A percentile compares a stretch with the other conserved stretches of the same genome.
Conservation (phyloP, 2,329 filamentous ascomycete genomes). For the Corynespora cassiicola region DNA sequence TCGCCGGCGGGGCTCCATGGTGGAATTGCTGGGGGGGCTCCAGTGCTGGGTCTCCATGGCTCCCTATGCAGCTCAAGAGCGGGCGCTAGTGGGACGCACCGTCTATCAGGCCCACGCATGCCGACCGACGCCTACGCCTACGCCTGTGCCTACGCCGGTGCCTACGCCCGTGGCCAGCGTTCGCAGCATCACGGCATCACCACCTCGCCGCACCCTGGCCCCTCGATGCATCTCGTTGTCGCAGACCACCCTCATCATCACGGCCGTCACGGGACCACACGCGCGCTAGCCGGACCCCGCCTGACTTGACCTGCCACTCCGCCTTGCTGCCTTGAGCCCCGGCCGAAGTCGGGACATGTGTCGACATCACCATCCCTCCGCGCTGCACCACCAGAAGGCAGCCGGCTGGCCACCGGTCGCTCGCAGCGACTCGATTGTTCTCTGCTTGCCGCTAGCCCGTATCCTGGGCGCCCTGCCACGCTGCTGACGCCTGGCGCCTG, state of each 20-base stretch:
- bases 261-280: constrained; percentile 2
- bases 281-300: neutral
- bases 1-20: constrained; percentile 21
- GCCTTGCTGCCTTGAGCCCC: constrained; percentile 31
- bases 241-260: constrained; percentile 12
- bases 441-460: neutral
- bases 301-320: constrained; percentile 5
- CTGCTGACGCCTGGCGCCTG: neutral
- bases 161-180: no score
- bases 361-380: neutral
- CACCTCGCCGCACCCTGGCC: constrained; percentile 13
- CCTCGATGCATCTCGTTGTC: neutral
- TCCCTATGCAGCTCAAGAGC: no score
- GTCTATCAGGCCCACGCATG: constrained; percentile 8
- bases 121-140: constrained; percentile 15
- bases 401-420: neutral
- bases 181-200: no score
- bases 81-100: constrained; percentile 27
- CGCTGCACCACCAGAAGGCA: neutral
- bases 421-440: no score
- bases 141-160: no score
- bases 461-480: neutral
- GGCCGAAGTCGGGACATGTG: constrained; percentile 22
- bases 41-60: no score
- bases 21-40: no score